phyloP scores from a whole-genome alignment of 1,284 basidiomycete genomes.

The Sporisorium graminicola region DNA sequence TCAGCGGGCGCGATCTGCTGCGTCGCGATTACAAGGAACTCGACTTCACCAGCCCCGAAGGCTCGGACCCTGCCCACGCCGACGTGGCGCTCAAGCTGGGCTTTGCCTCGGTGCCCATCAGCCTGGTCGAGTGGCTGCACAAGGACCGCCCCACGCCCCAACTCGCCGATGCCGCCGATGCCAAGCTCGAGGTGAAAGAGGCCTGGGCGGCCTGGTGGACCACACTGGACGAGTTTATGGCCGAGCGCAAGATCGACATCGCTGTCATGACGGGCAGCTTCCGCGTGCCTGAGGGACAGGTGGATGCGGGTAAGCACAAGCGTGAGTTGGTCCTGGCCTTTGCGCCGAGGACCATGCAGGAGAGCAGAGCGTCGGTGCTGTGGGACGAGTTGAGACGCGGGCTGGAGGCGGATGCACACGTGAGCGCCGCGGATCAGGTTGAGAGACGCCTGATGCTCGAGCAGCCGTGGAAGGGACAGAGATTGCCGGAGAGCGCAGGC shows the following conservation, averaged over 20 bases:
- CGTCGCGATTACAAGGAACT: constrained; percentile 87
- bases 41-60: constrained; percentile 15
- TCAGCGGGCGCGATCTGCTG: constrained; percentile 82
- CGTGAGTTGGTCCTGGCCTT: constrained; percentile 58
- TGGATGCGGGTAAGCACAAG: constrained; percentile 53
- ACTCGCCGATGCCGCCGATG: constrained; percentile 18
- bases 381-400: constrained; percentile 33
- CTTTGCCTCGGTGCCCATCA: constrained; percentile 56
- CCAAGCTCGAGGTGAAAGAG: constrained; percentile 33
- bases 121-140: constrained; percentile 56
- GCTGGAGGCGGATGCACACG: constrained; percentile 44
- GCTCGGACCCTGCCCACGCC: background rate
- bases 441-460: constrained; percentile 45
- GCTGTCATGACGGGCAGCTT: constrained; percentile 59
- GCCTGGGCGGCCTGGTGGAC: constrained; percentile 62
- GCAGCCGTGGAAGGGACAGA: constrained; percentile 57
- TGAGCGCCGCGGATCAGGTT: constrained; percentile 12
- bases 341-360: constrained; percentile 20
- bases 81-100: constrained; percentile 43
- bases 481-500: constrained; percentile 34
- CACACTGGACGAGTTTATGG: constrained; percentile 50
- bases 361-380: constrained; percentile 19
- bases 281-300: constrained; percentile 41
- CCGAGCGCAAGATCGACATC: constrained; percentile 50
- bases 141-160: constrained; percentile 28